phyloP scores from a whole-genome alignment of 2,329 filamentous ascomycete genomes.

The Cadophora gregata region DNA sequence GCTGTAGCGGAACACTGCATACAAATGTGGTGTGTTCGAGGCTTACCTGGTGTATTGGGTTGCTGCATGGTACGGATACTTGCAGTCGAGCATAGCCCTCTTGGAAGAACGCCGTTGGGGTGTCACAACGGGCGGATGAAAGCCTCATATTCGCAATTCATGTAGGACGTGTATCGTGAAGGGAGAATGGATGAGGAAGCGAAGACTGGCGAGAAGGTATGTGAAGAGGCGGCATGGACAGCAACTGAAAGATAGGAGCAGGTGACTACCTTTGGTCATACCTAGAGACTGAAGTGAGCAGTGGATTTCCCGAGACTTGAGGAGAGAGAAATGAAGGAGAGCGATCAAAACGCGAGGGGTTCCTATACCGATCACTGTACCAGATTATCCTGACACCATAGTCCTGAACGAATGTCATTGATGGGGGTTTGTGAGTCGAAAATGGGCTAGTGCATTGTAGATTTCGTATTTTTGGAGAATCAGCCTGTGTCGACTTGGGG shows the following conservation, averaged over 20 bases:
- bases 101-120: background rate
- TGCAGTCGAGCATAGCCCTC: background rate
- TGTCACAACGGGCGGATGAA: background rate
- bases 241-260: background rate
- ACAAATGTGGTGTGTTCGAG: background rate
- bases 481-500: no score
- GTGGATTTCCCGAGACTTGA: no score
- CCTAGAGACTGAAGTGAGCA: no score
- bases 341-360: background rate
- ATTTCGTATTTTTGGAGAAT: no score
- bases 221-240: background rate
- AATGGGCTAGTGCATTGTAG: no score
- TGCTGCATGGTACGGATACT: background rate
- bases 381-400: no score
- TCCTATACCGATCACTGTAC: background rate
- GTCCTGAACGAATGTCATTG: no score
- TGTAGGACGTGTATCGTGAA: background rate
- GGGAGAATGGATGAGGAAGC: background rate
- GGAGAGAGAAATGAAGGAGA: background rate
- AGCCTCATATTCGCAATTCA: background rate
- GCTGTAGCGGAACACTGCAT: background rate
- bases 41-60: background rate
- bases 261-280: background rate
- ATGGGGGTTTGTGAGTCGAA: no score
- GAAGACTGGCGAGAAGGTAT: background rate